Conservation (phyloP, 148 eudicot genomes). For the Rheum nobile region DNA sequence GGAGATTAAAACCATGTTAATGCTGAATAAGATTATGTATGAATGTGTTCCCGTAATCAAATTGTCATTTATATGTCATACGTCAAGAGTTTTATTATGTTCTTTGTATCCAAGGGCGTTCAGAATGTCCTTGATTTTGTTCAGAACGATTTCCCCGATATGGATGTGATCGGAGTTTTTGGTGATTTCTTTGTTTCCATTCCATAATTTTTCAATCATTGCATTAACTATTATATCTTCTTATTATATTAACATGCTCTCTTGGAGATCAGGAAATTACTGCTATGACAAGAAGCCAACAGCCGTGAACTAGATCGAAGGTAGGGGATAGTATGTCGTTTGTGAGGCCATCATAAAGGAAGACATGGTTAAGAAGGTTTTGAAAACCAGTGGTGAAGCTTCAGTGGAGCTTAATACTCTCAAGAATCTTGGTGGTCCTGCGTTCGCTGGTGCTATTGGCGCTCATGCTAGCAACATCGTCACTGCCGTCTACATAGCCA, state of each 20-base stretch:
- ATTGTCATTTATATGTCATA: no score
- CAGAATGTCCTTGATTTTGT: conserved; percentile 2
- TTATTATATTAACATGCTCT: background rate
- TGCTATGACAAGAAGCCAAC: conserved; percentile 11
- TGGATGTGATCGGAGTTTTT: conserved; percentile 8
- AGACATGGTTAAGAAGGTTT: background rate
- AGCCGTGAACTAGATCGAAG: conserved; percentile 8
- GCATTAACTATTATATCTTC: background rate
- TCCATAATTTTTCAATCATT: background rate
- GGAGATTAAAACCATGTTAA: no score
- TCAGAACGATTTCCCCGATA: conserved; percentile 1
- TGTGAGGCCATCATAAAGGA: conserved; percentile 4
- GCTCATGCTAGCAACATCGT: no score
- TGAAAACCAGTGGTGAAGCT: conserved; percentile 4
- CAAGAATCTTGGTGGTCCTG: conserved; percentile 9
- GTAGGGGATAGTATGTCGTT: conserved; percentile 2
- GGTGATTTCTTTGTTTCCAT: background rate
- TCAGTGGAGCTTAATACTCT: conserved; percentile 9
- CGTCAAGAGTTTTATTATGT: no score
- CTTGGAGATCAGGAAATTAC: background rate
- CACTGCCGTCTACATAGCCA: no score
- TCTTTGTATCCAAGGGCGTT: conserved; percentile 8
- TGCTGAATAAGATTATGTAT: no score
- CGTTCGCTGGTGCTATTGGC: conserved; percentile 3
- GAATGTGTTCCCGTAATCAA: no score